A percentile compares a stretch with the other conserved stretches of the same genome.
Evolutionary conservation across 2,329 filamentous ascomycete genomes (phyloP).

Genomic region (Thelonectria olida): DNA sequence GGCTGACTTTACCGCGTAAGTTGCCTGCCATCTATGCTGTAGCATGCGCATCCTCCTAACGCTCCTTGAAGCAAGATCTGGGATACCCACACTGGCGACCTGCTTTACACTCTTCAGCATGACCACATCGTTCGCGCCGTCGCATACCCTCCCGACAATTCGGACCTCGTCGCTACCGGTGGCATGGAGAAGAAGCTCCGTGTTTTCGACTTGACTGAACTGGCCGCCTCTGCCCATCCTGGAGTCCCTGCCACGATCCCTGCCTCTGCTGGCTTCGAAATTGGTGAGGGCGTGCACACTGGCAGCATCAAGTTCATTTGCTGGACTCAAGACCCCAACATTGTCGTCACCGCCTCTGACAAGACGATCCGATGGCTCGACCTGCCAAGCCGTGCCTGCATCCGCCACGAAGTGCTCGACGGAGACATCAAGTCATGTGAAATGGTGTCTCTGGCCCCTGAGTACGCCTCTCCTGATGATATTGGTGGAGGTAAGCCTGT

Average conservation of each 20-base stretch:
- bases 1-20: slow-evolving; percentile 93
- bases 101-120: slow-evolving; percentile 86
- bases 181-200: slow-evolving; percentile 97
- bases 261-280: slow-evolving; percentile 79
- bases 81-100: slow-evolving; percentile 95
- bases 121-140: slow-evolving; percentile 95
- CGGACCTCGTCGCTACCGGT: slow-evolving; percentile 89
- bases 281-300: slow-evolving; percentile 83
- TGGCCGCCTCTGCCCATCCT: slow-evolving; percentile 50
- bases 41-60: slow-evolving; percentile 33
- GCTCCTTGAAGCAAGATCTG: slow-evolving; percentile 81
- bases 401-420: slow-evolving; percentile 81
- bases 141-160: slow-evolving; percentile 84
- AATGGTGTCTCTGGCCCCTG: slow-evolving; percentile 74
- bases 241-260: slow-evolving; percentile 58
- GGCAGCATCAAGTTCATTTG: slow-evolving; percentile 96
- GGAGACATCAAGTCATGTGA: slow-evolving; percentile 93
- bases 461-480: slow-evolving; percentile 66
- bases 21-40: slow-evolving; percentile 21
- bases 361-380: slow-evolving; percentile 97
- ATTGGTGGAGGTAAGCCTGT: slow-evolving; percentile 76
- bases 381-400: slow-evolving; percentile 76
- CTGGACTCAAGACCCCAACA: slow-evolving; percentile 89
- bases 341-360: slow-evolving; percentile 90
- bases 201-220: slow-evolving; percentile 84